phyloP scores from a whole-genome alignment of 352 stramenopile genomes.

The Pythium dissotocum region DNA sequence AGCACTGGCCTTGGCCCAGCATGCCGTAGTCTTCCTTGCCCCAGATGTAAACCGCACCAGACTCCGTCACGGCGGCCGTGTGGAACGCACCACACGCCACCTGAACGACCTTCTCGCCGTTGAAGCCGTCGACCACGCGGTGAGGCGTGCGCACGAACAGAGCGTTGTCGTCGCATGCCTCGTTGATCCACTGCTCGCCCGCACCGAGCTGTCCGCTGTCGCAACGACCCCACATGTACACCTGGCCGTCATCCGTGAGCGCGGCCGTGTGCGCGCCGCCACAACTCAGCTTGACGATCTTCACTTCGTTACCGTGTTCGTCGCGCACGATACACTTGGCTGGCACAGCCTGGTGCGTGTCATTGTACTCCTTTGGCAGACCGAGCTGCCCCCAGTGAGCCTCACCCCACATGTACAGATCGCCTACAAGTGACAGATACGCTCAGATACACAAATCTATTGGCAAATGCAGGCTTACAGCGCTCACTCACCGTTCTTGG shows the following conservation, averaged over 20 bases:
- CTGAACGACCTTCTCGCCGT: conserved; percentile 72
- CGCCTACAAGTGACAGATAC: conserved; percentile 27
- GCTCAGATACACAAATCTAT: neutral
- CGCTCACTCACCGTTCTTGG: conserved; percentile 46
- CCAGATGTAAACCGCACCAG: conserved; percentile 77
- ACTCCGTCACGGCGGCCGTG: conserved; percentile 72
- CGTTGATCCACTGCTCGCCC: conserved; percentile 60
- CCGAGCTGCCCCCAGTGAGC: conserved; percentile 82
- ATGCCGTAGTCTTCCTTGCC: conserved; percentile 89
- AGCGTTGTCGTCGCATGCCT: conserved; percentile 59
- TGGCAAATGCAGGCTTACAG: neutral
- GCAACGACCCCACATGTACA: conserved; percentile 80
- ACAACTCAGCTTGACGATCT: conserved; percentile 78
- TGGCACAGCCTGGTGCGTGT: conserved; percentile 62
- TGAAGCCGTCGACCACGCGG: conserved; percentile 57
- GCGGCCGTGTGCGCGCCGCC: conserved; percentile 75
- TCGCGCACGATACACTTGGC: conserved; percentile 63
- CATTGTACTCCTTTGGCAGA: conserved; percentile 61
- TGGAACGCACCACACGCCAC: conserved; percentile 84
- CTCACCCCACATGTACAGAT: conserved; percentile 84
- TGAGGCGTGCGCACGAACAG: conserved; percentile 59
- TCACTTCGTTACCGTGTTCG: conserved; percentile 43
- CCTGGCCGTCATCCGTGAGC: conserved; percentile 64
- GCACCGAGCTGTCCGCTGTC: conserved; percentile 79
- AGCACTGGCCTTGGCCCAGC: conserved; percentile 77